Evolutionary conservation across 768 basidiomycete genomes (phyloP).

Genomic region (Trametes villosa): DNA sequence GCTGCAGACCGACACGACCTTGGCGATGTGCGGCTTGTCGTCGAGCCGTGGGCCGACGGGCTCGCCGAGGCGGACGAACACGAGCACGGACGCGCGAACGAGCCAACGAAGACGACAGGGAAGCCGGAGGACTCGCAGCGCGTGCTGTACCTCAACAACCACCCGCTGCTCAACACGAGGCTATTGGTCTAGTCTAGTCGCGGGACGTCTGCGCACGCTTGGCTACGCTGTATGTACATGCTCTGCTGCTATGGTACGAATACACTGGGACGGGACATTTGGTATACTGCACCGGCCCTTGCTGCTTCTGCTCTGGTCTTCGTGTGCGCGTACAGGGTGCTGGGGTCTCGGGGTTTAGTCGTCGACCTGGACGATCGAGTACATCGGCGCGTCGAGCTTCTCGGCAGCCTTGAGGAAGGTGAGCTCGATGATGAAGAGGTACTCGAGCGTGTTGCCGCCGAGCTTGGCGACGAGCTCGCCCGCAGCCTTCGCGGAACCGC

Average conservation of each 20-base stretch:
- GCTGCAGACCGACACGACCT: slow-evolving; percentile 49
- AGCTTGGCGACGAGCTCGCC: slow-evolving; percentile 84
- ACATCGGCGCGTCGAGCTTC: slow-evolving; percentile 85
- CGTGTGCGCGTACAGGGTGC: background rate
- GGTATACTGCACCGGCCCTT: background rate
- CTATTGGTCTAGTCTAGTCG: slow-evolving; percentile 36
- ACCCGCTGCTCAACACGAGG: slow-evolving; percentile 76
- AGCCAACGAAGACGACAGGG: slow-evolving; percentile 26
- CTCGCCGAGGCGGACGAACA: slow-evolving; percentile 5
- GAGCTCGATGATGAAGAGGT: slow-evolving; percentile 92
- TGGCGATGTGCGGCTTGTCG: slow-evolving; percentile 54
- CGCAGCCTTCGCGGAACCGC: slow-evolving; percentile 92
- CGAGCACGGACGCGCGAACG: slow-evolving; percentile 26
- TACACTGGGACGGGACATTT: background rate
- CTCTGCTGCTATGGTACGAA: slow-evolving; percentile 5
- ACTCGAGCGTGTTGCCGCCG: slow-evolving; percentile 87
- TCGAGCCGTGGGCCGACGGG: slow-evolving; percentile 40
- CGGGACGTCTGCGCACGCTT: background rate
- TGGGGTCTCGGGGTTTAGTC: slow-evolving; percentile 42
- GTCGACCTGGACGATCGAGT: slow-evolving; percentile 83
- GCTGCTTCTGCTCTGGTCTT: background rate
- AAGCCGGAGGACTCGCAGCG: slow-evolving; percentile 42
- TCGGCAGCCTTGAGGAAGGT: slow-evolving; percentile 72
- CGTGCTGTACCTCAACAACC: slow-evolving; percentile 77
- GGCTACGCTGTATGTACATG: slow-evolving; percentile 10